Base-by-base conservation (phyloP, 2,329 filamentous ascomycete genomes). In the Coniella lustricola region DNA sequence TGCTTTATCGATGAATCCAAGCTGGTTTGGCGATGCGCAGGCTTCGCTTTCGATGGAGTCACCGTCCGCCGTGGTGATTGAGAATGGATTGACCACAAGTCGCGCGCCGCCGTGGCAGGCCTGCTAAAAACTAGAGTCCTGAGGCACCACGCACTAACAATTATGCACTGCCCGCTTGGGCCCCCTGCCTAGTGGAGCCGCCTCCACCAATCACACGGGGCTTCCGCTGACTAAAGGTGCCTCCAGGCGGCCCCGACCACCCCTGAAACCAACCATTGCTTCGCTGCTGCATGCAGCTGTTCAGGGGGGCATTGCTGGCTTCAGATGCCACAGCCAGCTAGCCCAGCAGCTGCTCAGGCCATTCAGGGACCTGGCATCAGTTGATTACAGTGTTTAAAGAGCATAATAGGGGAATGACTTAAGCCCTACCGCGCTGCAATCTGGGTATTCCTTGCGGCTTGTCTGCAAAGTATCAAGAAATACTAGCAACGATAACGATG, bases 21-120 rank as follows among this genome's bases (percentile, higher is more conserved):
- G 71, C 72, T 67, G 73, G 72, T 74, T 70, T 73, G 73, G 74
- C 71, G 75, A 77, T 76, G 76, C 75, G 75, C 72, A 64, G 67
- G 67, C 69, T 57, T 62, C 58, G 56, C 54, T 57, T 67, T 69
- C 66, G 69, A 67, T 70, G 69, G 69, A 67, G 68, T 52, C 46
- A 49, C 44, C 39, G 50, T 48, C 44, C 50, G 44, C 39, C 35
- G 46, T 50, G 51, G 51, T 53, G 50, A 52, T 47, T 48, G 71
- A 62, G 72, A 72, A 61, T 52, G 65, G 72, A 70, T 73, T 70
- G 69, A 71, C 57, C 69, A 71, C 69, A 70, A 66, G 46, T 49
- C 41, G 50, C 46, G 46, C 46, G 46, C 46, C 31, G 46, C 46
- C 38, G 35, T 31, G 7, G 39, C 39, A 42, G 42, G 42, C 42